Evolutionary conservation across 257 asterid genomes (phyloP).

Genomic region (Salvia hispanica): DNA sequence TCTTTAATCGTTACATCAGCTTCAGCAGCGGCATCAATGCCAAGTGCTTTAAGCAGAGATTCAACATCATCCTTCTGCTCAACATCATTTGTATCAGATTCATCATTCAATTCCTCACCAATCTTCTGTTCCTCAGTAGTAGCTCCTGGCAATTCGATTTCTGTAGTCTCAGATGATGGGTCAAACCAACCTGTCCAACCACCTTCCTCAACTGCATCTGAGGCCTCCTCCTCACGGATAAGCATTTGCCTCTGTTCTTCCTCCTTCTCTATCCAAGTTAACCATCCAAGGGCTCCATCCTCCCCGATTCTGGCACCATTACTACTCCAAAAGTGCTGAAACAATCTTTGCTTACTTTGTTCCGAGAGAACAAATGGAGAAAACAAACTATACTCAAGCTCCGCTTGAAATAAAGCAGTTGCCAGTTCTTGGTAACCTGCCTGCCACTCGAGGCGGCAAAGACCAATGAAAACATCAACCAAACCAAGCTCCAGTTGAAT

Average conservation of each 20-base stretch:
- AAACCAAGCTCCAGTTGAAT: slow-evolving; percentile 72
- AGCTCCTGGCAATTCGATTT: slow-evolving; percentile 45
- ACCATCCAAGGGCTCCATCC: slow-evolving; percentile 97
- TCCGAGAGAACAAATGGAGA: slow-evolving; percentile 81
- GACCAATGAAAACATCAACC: slow-evolving; percentile 73
- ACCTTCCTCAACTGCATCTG: slow-evolving; percentile 65
- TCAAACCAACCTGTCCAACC: slow-evolving; percentile 99
- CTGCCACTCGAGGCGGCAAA: slow-evolving; percentile 97
- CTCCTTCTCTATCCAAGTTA: slow-evolving; percentile 89
- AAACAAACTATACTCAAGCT: slow-evolving; percentile 82
- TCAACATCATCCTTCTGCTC: slow-evolving; percentile 79
- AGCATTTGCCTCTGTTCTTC: slow-evolving; percentile 84
- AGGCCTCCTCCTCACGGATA: slow-evolving; percentile 69
- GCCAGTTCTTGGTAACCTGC: slow-evolving; percentile 94
- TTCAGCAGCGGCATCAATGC: slow-evolving; percentile 80
- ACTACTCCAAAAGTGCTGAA: slow-evolving; percentile 94
- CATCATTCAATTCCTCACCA: slow-evolving; percentile 59
- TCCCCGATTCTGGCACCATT: slow-evolving; percentile 93
- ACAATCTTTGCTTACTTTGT: slow-evolving; percentile 82
- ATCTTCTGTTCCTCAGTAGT: slow-evolving; percentile 41
- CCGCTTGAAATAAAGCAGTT: slow-evolving; percentile 92
- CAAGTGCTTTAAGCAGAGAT: slow-evolving; percentile 78
- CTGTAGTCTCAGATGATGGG: slow-evolving; percentile 56
- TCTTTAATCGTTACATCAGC: slow-evolving; percentile 73
- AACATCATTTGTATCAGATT: slow-evolving; percentile 47